Percentiles rank a stretch among this genome's conserved stretches.
phyloP scores from a whole-genome alignment of 176 grass and related monocot genomes.

The Elymus sibiricus region DNA sequence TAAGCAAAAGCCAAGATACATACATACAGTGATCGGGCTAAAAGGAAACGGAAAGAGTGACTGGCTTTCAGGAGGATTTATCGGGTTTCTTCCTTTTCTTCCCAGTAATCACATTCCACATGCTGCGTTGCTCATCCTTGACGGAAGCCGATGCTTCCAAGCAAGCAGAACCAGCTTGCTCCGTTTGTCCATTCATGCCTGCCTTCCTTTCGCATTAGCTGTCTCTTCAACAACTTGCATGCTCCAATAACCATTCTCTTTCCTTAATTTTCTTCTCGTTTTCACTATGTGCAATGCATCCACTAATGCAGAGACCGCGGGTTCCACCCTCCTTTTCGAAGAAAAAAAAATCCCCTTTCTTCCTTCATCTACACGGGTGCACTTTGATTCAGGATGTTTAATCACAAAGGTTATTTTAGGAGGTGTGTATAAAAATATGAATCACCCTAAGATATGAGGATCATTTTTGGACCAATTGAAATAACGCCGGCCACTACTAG shows the following conservation, averaged over 20 bases:
- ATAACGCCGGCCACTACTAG: not conserved
- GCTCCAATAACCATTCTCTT: not conserved
- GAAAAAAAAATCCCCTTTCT: not conserved
- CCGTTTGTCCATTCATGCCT: not conserved
- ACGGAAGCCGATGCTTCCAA: slow-evolving; percentile 12
- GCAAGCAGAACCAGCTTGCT: not conserved
- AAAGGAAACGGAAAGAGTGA: not conserved
- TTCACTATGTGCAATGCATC: too few relatives aligned
- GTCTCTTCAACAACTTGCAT: not conserved
- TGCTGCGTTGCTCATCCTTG: not conserved
- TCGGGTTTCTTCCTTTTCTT: not conserved
- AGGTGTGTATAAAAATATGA: not conserved
- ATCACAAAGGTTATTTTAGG: not conserved
- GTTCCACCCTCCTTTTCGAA: too few relatives aligned
- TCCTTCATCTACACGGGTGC: not conserved
- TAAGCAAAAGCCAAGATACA: not conserved
- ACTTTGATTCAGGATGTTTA: not conserved
- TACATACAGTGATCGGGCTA: not conserved
- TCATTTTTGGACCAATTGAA: not conserved
- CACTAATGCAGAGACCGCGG: too few relatives aligned
- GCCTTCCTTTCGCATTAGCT: not conserved
- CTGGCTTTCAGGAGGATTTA: not conserved
- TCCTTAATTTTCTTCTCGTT: not conserved
- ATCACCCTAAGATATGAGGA: not conserved
- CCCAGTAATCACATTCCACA: not conserved